phyloP scores from a whole-genome alignment of 805 yeast genomes.

The Maudiozyma barnettii region DNA sequence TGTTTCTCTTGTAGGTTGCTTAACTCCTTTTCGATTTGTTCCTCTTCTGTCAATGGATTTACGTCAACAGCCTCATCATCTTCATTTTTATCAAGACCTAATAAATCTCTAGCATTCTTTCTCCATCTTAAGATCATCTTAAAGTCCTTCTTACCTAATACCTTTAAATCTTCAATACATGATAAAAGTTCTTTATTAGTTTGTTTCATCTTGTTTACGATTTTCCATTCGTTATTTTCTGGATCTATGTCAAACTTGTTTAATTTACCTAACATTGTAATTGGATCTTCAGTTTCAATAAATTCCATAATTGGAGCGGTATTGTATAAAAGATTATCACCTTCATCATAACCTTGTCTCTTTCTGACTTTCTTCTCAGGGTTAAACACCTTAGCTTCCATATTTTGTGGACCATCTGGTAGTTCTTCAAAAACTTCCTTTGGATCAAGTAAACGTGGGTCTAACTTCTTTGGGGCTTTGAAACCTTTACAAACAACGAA shows the following conservation, averaged over 20 bases:
- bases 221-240: slow-evolving; percentile 57
- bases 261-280: slow-evolving; percentile 66
- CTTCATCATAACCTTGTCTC: slow-evolving; percentile 96
- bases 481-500: slow-evolving; percentile 94
- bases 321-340: slow-evolving; percentile 66
- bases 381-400: slow-evolving; percentile 86
- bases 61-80: slow-evolving; percentile 47
- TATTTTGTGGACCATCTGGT: slow-evolving; percentile 60
- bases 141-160: slow-evolving; percentile 90
- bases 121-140: slow-evolving; percentile 81
- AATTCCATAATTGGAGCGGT: slow-evolving; percentile 70
- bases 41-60: slow-evolving; percentile 75
- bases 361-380: slow-evolving; percentile 86
- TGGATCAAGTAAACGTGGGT: slow-evolving; percentile 86
- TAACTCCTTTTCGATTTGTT: slow-evolving; percentile 78
- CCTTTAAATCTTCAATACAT: slow-evolving; percentile 85
- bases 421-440: slow-evolving; percentile 91
- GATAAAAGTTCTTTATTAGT: slow-evolving; percentile 72
- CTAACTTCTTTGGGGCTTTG: slow-evolving; percentile 92
- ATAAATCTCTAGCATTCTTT: slow-evolving; percentile 65
- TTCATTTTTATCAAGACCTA: slow-evolving; percentile 55
- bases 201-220: slow-evolving; percentile 59
- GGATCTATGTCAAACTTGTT: slow-evolving; percentile 52
- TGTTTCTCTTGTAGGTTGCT: slow-evolving; percentile 64
- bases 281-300: slow-evolving; percentile 73